These are phyloP conservation scores for Annulohypoxylon nitens DNA, from an alignment of 495 filamentous ascomycete species.

Conservation along the genomic window DNA sequence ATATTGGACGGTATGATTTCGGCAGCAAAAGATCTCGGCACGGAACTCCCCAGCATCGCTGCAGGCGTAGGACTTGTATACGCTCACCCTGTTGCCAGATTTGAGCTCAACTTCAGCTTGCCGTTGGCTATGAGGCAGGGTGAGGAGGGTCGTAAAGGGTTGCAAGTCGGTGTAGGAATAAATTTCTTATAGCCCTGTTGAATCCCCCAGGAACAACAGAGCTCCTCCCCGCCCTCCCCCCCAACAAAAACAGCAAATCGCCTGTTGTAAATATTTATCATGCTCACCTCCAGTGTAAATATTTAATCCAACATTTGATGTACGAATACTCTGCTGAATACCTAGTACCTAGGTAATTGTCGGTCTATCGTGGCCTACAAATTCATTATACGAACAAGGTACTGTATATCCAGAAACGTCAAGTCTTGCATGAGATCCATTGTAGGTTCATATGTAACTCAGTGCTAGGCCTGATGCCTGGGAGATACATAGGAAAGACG, in stretches of 20 bases:
- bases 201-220: not conserved
- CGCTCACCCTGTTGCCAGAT: constrained; percentile 89
- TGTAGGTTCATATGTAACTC: too few species aligned
- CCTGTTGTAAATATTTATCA: constrained; percentile 21
- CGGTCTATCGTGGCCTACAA: not conserved
- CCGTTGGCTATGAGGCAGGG: constrained; percentile 83
- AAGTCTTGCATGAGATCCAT: too few species aligned
- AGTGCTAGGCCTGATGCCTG: too few species aligned
- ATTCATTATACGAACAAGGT: too few species aligned
- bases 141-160: constrained; percentile 88
- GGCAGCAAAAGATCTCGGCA: constrained; percentile 74
- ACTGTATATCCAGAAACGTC: too few species aligned
- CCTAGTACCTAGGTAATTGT: not conserved
- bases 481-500: not conserved
- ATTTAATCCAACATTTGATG: not conserved
- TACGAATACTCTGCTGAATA: not conserved
- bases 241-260: not conserved
- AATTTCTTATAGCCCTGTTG: constrained; percentile 79
- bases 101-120: constrained; percentile 94
- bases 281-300: constrained; percentile 15
- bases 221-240: not conserved
- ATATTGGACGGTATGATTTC: constrained; percentile 65
- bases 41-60: constrained; percentile 84
- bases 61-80: constrained; percentile 94
- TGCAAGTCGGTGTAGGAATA: constrained; percentile 94